Evolutionary conservation across 768 basidiomycete species (phyloP).

Genomic region (Mycena filopes): DNA sequence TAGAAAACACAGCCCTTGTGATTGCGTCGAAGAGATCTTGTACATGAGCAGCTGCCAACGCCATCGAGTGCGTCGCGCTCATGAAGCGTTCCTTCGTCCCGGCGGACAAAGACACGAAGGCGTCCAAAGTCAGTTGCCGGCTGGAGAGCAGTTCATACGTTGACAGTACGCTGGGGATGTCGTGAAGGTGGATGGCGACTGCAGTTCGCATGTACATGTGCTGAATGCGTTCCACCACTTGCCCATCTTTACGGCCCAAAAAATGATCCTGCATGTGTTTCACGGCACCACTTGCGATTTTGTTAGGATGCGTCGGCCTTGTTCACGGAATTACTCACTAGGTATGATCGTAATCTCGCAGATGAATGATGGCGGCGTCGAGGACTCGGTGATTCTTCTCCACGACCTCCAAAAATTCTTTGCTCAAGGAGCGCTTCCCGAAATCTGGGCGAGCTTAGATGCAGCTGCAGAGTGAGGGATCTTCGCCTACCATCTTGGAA

Average conservation of each 20-base stretch:
- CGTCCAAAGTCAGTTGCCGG: not conserved
- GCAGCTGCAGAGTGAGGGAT: too few species aligned
- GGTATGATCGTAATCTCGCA: not conserved
- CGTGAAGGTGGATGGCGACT: not conserved
- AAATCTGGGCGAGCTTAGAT: too few species aligned
- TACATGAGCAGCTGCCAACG: not conserved
- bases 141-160: not conserved
- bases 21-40: not conserved
- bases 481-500: not conserved
- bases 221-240: not conserved
- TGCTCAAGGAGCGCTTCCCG: not conserved
- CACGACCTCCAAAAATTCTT: not conserved
- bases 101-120: not conserved
- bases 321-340: not conserved
- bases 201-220: slow-evolving; percentile 4
- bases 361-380: not conserved
- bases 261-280: not conserved
- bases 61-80: not conserved
- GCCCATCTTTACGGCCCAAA: not conserved
- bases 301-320: too few species aligned
- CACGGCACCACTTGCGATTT: not conserved
- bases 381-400: not conserved
- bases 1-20: not conserved
- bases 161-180: not conserved
- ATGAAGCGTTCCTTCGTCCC: not conserved